Percentiles rank a stretch among this genome's conserved stretches.
These are phyloP conservation scores for Scutellaria minor DNA, from an alignment of 257 asterid genomes.

Conservation along the genomic window DNA sequence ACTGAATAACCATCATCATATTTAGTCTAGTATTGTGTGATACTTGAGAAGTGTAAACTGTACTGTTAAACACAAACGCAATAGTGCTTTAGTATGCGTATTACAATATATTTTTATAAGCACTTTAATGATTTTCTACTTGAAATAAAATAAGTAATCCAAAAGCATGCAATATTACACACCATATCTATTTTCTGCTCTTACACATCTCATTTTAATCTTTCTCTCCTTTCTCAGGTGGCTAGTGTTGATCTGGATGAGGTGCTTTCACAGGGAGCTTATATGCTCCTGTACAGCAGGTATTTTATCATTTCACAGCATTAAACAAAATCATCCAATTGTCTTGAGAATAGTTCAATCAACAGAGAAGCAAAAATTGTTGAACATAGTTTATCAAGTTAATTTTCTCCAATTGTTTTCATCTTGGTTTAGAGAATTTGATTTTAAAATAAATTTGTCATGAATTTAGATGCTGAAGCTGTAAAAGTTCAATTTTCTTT, in stretches of 20 bases:
- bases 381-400: background rate
- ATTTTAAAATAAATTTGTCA: background rate
- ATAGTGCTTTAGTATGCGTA: conserved; percentile 1
- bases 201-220: conserved; percentile 3
- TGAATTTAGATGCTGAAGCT: conserved; percentile 2
- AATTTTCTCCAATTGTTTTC: conserved; percentile 3
- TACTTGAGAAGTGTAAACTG: background rate
- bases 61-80: background rate
- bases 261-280: conserved; percentile 97
- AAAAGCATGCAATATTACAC: background rate
- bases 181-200: conserved; percentile 4
- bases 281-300: conserved; percentile 97
- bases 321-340: background rate
- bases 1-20: conserved; percentile 3
- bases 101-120: background rate
- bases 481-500: background rate
- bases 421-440: conserved; percentile 12
- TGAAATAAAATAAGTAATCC: background rate
- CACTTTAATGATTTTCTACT: conserved; percentile 12
- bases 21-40: background rate
- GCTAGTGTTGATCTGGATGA: conserved; percentile 72
- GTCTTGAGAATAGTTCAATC: background rate
- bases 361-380: background rate
- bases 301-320: conserved; percentile 37
- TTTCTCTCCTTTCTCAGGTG: conserved; percentile 56